Percentiles rank a stretch among this genome's conserved stretches.
Conservation (phyloP, 2,329 filamentous ascomycete genomes). For the Fusarium poae region DNA sequence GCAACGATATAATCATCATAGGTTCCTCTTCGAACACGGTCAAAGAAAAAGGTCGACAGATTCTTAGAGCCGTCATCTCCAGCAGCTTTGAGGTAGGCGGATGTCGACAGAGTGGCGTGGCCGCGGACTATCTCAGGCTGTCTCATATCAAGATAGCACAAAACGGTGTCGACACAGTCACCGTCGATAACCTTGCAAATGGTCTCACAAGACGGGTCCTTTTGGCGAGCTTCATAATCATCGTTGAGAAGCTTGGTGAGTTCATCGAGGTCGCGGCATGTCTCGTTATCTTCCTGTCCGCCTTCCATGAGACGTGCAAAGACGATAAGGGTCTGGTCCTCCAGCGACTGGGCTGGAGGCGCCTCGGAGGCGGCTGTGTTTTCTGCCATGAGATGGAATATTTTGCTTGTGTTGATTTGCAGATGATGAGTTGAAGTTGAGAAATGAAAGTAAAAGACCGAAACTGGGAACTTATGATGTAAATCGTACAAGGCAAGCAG, state of each 20-base stretch:
- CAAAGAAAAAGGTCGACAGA: slow-evolving; percentile 80
- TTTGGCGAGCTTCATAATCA: slow-evolving; percentile 62
- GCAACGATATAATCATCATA: slow-evolving; percentile 91
- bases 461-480: slow-evolving; percentile 42
- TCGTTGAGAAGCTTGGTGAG: slow-evolving; percentile 72
- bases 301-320: slow-evolving; percentile 92
- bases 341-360: slow-evolving; percentile 56
- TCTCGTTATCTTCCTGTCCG: slow-evolving; percentile 83
- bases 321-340: slow-evolving; percentile 79
- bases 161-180: slow-evolving; percentile 84
- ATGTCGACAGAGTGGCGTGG: slow-evolving; percentile 84
- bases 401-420: background rate
- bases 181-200: slow-evolving; percentile 75
- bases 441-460: slow-evolving; percentile 19
- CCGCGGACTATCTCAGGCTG: slow-evolving; percentile 79
- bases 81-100: slow-evolving; percentile 85
- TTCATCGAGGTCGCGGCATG: slow-evolving; percentile 68
- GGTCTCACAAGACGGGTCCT: slow-evolving; percentile 59
- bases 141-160: slow-evolving; percentile 89
- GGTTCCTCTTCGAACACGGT: slow-evolving; percentile 77
- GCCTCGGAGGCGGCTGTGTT: slow-evolving; percentile 50
- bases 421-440: background rate
- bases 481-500: slow-evolving; percentile 40
- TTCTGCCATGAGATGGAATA: slow-evolving; percentile 51
- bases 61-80: slow-evolving; percentile 77